Evolutionary conservation across 768 basidiomycete genomes (phyloP).

Genomic region (Boletus sp.): DNA sequence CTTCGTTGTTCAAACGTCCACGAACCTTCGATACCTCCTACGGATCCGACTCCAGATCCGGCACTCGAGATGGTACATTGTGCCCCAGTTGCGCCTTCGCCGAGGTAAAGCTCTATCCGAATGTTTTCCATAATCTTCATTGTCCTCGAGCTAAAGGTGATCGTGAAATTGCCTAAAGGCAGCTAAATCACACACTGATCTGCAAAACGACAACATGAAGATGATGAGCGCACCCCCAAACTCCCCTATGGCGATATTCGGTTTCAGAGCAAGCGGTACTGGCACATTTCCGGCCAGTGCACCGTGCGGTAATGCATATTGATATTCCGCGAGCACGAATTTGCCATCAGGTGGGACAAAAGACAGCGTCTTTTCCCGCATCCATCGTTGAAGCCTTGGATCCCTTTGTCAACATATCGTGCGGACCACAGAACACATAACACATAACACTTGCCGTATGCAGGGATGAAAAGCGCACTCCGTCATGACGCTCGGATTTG

Average conservation of each 20-base stretch:
- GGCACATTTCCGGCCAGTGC: slow-evolving; percentile 45
- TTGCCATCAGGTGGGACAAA: slow-evolving; percentile 93
- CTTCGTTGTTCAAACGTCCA: slow-evolving; percentile 79
- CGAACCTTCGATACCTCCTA: slow-evolving; percentile 48
- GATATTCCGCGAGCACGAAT: slow-evolving; percentile 83
- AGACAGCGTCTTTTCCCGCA: slow-evolving; percentile 70
- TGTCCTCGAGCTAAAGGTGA: slow-evolving; percentile 61
- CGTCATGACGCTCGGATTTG: slow-evolving; percentile 65
- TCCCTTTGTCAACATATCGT: slow-evolving; percentile 6
- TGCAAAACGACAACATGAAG: not conserved
- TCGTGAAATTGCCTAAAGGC: slow-evolving; percentile 52
- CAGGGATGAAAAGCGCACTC: slow-evolving; percentile 93
- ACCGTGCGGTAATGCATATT: slow-evolving; percentile 46
- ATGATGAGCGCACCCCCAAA: slow-evolving; percentile 27
- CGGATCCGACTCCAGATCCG: slow-evolving; percentile 42
- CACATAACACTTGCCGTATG: slow-evolving; percentile 58
- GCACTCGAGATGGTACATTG: slow-evolving; percentile 67
- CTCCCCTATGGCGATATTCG: slow-evolving; percentile 31
- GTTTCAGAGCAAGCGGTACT: slow-evolving; percentile 49
- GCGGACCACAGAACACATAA: not conserved
- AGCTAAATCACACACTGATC: not conserved
- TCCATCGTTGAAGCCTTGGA: slow-evolving; percentile 73
- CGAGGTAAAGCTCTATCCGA: slow-evolving; percentile 69
- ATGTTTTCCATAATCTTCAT: slow-evolving; percentile 69
- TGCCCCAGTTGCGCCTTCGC: slow-evolving; percentile 66